Conservation (phyloP, 2,329 filamentous ascomycete species). For the Beauveria bassiana region DNA sequence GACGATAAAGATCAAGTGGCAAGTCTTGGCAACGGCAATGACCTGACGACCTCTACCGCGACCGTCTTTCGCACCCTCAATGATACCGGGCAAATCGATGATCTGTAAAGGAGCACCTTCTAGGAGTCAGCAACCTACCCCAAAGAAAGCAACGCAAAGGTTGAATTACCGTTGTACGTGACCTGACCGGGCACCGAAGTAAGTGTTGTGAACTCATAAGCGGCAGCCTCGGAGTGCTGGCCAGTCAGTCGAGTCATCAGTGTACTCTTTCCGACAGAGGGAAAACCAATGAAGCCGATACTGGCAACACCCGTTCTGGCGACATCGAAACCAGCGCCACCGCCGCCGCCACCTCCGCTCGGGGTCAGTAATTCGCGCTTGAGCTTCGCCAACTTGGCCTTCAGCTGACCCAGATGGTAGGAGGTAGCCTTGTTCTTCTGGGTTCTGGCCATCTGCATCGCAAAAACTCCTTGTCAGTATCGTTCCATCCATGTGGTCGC, state of each 20-base stretch:
- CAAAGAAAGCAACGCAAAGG: no score
- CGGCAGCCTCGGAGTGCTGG: conserved; percentile 93
- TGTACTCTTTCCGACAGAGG: conserved; percentile 96
- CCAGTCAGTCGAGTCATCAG: conserved; percentile 92
- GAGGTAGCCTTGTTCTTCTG: conserved; percentile 97
- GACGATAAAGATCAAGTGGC: conserved; percentile 97
- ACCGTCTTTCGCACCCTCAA: conserved; percentile 96
- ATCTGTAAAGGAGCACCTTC: conserved; percentile 88
- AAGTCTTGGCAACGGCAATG: conserved; percentile 97
- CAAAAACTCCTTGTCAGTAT: conserved; percentile 9
- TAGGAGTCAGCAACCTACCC: conserved; percentile 3
- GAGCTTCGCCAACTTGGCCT: conserved; percentile 96
- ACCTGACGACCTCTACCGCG: conserved; percentile 96
- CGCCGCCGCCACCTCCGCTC: conserved; percentile 73
- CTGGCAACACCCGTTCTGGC: conserved; percentile 95
- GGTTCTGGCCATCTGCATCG: conserved; percentile 75
- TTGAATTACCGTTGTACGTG: conserved; percentile 66
- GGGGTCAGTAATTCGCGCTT: conserved; percentile 94
- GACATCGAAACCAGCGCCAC: conserved; percentile 88
- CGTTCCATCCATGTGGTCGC: background rate
- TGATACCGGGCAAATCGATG: conserved; percentile 96
- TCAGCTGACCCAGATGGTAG: conserved; percentile 89
- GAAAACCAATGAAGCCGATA: conserved; percentile 96
- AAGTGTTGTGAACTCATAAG: conserved; percentile 97
- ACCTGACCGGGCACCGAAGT: conserved; percentile 97